These are phyloP conservation scores for Litsea cubeba DNA, from an alignment of 164 flowering plant species.

Conservation along the genomic window DNA sequence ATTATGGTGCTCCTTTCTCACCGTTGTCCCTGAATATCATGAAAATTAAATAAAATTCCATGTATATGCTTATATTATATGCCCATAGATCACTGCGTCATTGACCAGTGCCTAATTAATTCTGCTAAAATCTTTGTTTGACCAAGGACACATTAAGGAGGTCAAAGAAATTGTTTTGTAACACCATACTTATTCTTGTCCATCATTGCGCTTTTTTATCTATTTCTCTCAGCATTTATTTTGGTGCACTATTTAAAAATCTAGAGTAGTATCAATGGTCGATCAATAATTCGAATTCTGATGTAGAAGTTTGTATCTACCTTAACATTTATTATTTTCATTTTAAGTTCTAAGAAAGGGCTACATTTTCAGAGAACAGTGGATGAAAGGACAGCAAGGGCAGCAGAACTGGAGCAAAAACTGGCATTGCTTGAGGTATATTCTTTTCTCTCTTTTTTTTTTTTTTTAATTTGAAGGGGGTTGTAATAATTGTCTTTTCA, in stretches of 20 bases:
- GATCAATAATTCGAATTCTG: not conserved
- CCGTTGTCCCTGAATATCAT: no score
- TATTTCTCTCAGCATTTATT: not conserved
- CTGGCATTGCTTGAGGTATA: slow-evolving; percentile 86
- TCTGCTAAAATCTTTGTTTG: no score
- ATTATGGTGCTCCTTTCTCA: no score
- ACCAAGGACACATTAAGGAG: no score
- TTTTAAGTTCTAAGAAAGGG: slow-evolving; percentile 5
- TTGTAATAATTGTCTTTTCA: slow-evolving; percentile 23
- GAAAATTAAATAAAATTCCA: no score
- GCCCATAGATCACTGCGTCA: no score
- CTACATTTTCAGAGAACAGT: slow-evolving; percentile 59
- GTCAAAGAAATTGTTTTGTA: not conserved
- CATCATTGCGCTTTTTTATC: not conserved
- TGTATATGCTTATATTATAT: no score
- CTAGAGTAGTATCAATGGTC: not conserved
- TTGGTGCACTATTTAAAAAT: not conserved
- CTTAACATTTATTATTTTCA: not conserved
- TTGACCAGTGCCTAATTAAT: no score
- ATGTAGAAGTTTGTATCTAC: not conserved
- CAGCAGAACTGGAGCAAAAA: slow-evolving; percentile 88
- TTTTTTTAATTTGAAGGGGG: slow-evolving; percentile 1
- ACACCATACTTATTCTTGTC: not conserved
- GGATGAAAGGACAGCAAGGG: slow-evolving; percentile 86
- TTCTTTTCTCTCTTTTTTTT: not conserved